Evolutionary conservation across 768 basidiomycete genomes (phyloP).

Genomic region (Tricholoma sp.): DNA sequence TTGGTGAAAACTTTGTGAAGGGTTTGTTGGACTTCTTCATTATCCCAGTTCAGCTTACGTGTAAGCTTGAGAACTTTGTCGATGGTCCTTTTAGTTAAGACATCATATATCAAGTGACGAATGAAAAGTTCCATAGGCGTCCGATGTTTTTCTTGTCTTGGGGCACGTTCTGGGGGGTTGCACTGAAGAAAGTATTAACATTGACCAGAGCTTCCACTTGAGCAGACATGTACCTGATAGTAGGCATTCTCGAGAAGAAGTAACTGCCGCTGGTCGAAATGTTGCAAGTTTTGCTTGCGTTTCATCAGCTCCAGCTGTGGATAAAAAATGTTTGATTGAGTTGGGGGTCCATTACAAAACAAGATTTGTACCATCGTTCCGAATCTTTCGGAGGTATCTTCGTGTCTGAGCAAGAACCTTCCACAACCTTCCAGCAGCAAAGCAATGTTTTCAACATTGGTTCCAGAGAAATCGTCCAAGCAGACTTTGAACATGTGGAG

Average conservation of each 20-base stretch:
- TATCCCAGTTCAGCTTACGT: constrained; percentile 96
- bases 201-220: background rate
- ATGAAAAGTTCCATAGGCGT: constrained; percentile 90
- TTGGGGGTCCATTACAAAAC: background rate
- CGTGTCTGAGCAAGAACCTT: constrained; percentile 80
- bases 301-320: constrained; percentile 81
- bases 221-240: constrained; percentile 64
- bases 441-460: constrained; percentile 91
- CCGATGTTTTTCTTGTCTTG: constrained; percentile 80
- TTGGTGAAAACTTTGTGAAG: constrained; percentile 93
- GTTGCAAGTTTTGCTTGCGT: constrained; percentile 89
- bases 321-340: background rate
- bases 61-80: constrained; percentile 93
- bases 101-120: constrained; percentile 90
- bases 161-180: constrained; percentile 92
- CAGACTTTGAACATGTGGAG: constrained; percentile 97
- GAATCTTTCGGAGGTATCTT: constrained; percentile 85
- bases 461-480: constrained; percentile 89
- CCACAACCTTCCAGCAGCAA: constrained; percentile 92
- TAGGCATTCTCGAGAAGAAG: constrained; percentile 96
- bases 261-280: constrained; percentile 87
- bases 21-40: constrained; percentile 49
- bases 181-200: constrained; percentile 46
- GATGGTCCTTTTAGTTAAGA: constrained; percentile 87
- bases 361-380: constrained; percentile 68